Conservation (phyloP, 2,329 filamentous ascomycete species). For the Stromatinia cepivora region DNA sequence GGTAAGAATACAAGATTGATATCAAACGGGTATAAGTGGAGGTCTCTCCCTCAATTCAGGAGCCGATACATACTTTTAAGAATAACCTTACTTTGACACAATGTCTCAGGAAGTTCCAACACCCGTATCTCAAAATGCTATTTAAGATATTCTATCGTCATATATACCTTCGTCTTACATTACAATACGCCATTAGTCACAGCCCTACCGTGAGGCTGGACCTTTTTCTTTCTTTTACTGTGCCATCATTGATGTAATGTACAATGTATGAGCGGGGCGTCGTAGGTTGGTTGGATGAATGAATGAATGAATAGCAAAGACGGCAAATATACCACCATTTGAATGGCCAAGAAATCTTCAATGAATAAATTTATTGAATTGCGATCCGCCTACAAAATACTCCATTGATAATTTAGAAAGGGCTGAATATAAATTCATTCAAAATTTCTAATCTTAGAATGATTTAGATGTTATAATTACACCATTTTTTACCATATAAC, state of each 20-base stretch:
- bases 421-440: background rate
- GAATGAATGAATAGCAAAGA: background rate
- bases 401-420: background rate
- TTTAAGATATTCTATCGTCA: background rate
- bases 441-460: conserved; percentile 4
- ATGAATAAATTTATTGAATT: background rate
- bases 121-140: background rate
- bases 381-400: background rate
- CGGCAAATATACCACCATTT: background rate
- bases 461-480: conserved; percentile 3
- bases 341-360: background rate
- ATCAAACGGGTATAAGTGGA: background rate
- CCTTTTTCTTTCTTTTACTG: background rate
- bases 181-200: background rate
- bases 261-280: background rate
- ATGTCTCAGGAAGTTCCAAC: background rate
- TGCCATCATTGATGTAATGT: background rate
- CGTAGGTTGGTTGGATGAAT: no score
- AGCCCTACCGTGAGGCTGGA: conserved; percentile 18
- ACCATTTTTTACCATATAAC: background rate
- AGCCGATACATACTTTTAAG: background rate
- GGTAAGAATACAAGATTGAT: background rate
- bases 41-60: background rate
- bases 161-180: background rate
- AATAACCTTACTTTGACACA: background rate